These are phyloP conservation scores for Ceratobasidium theobromae DNA, from an alignment of 1,284 basidiomycete species.

Conservation along the genomic window DNA sequence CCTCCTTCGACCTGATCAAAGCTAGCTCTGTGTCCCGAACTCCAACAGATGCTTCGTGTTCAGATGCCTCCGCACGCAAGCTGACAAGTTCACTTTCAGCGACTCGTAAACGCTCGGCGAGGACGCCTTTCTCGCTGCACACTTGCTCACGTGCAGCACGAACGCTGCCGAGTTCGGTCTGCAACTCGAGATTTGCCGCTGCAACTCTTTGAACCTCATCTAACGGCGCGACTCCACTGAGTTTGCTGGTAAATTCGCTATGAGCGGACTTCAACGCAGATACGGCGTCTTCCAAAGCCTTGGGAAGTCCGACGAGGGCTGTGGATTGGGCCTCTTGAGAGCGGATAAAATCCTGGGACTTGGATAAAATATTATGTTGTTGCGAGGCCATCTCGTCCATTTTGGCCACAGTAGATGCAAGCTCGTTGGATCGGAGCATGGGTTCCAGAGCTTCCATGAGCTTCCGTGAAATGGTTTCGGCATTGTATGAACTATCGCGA, in stretches of 20 bases:
- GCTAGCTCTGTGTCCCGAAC: constrained; percentile 52
- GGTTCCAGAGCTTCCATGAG: constrained; percentile 55
- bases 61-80: constrained; percentile 56
- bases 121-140: constrained; percentile 75
- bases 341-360: constrained; percentile 43
- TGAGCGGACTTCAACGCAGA: constrained; percentile 60
- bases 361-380: constrained; percentile 23
- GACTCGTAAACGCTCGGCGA: constrained; percentile 59
- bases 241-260: constrained; percentile 57
- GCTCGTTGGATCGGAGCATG: constrained; percentile 52
- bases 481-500: constrained; percentile 61
- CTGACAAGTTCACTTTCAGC: constrained; percentile 65
- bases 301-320: constrained; percentile 59
- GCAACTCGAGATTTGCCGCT: constrained; percentile 59
- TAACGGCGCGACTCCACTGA: constrained; percentile 50
- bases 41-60: constrained; percentile 41
- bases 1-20: constrained; percentile 56
- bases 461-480: constrained; percentile 55
- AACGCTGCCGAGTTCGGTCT: constrained; percentile 70
- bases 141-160: constrained; percentile 72
- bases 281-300: constrained; percentile 56
- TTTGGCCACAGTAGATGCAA: constrained; percentile 42
- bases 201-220: constrained; percentile 64
- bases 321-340: constrained; percentile 56
- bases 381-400: constrained; percentile 45